A percentile compares a stretch with the other conserved stretches of the same genome.
phyloP scores from a whole-genome alignment of 176 grass and related monocot species.

The Rhynchospora pubera region DNA sequence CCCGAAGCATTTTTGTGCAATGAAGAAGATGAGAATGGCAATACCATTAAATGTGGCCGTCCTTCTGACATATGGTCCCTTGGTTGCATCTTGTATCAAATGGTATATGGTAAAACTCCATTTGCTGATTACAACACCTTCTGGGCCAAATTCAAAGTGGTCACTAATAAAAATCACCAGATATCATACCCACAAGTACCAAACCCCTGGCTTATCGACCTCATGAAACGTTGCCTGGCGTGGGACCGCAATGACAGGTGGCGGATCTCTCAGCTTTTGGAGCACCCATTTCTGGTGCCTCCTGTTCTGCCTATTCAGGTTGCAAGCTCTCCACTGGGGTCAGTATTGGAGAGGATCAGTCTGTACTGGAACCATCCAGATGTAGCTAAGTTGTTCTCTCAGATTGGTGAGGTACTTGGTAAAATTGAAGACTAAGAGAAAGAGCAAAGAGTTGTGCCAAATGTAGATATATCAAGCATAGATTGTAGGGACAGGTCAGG shows the following conservation, averaged over 20 bases:
- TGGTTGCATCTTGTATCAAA: conserved; percentile 93
- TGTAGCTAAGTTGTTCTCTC: conserved; percentile 31
- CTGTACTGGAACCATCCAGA: conserved; percentile 43
- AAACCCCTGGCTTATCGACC: conserved; percentile 89
- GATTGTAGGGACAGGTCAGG: not conserved
- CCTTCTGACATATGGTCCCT: conserved; percentile 97
- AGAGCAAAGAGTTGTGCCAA: not conserved
- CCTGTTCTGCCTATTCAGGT: conserved; percentile 32
- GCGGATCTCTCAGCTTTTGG: conserved; percentile 69
- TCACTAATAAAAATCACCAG: conserved; percentile 67
- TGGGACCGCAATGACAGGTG: conserved; percentile 81
- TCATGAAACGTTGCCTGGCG: conserved; percentile 73
- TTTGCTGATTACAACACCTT: conserved; percentile 83
- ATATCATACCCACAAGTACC: conserved; percentile 58
- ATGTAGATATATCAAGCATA: conserved; percentile 14
- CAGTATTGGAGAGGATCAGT: conserved; percentile 36
- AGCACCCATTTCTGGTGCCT: conserved; percentile 82
- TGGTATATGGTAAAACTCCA: conserved; percentile 95
- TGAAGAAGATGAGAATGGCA: conserved; percentile 54
- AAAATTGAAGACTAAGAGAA: conserved; percentile 34
- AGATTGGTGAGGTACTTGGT: conserved; percentile 31
- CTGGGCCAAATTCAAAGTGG: conserved; percentile 79
- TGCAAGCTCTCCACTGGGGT: conserved; percentile 11
- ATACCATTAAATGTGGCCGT: conserved; percentile 75
- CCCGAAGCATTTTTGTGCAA: conserved; percentile 91